phyloP scores from a whole-genome alignment of 208 protist species.

The Acanthamoeba lenticulata region DNA sequence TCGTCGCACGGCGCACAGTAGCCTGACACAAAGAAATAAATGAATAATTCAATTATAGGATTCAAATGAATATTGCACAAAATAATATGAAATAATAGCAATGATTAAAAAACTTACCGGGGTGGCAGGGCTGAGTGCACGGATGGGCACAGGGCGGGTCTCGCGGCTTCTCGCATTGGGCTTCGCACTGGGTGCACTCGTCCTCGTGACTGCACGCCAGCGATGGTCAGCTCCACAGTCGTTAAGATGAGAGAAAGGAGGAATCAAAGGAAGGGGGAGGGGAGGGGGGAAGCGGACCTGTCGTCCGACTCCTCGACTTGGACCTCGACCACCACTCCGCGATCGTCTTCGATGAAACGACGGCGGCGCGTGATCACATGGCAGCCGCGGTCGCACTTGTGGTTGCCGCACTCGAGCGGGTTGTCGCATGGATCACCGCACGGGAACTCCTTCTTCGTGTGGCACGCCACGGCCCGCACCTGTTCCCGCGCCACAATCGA shows the following conservation, averaged over 20 bases:
- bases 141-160: neutral
- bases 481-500: neutral
- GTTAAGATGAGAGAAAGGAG: neutral
- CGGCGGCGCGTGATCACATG: neutral
- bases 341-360: neutral
- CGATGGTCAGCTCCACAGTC: neutral
- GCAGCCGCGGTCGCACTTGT: neutral
- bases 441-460: neutral
- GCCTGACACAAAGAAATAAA: too few species aligned
- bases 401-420: slow-evolving; percentile 34
- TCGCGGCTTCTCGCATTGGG: neutral
- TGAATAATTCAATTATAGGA: too few species aligned
- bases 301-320: neutral
- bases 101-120: neutral
- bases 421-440: slow-evolving; percentile 42
- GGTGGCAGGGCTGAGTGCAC: slow-evolving; percentile 28
- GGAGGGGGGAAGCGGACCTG: neutral
- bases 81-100: too few species aligned
- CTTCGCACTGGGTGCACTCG: neutral
- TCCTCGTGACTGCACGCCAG: neutral
- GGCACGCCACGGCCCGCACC: slow-evolving; percentile 3
- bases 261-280: neutral
- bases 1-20: slow-evolving; percentile 8
- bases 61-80: neutral
- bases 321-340: slow-evolving; percentile 13